phyloP scores from a whole-genome alignment of 176 grass and related monocot species.

The Eleusine coracana region DNA sequence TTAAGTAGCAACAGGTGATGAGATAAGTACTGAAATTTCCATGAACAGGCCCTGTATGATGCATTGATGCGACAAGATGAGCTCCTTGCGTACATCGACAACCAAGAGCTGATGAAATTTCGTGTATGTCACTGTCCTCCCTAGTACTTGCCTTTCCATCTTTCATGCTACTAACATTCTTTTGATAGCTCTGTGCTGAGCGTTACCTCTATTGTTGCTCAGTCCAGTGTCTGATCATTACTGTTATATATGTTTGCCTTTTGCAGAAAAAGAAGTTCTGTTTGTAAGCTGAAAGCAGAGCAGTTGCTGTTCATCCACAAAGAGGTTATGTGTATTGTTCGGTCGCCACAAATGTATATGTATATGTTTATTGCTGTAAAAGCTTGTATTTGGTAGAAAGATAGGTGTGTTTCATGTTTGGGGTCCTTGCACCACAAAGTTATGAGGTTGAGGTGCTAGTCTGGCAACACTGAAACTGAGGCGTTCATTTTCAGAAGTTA shows the following conservation, averaged over 20 bases:
- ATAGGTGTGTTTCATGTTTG: not conserved
- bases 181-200: not conserved
- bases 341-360: not conserved
- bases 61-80: conserved; percentile 95
- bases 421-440: not conserved
- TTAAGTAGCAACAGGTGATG: not conserved
- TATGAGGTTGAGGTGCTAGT: conserved; percentile 5
- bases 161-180: not conserved
- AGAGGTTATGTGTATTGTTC: conserved; percentile 34
- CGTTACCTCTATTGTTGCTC: not conserved
- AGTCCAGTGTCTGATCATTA: not conserved
- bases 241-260: not conserved
- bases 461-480: too few relatives aligned
- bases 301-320: not conserved
- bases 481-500: too few relatives aligned
- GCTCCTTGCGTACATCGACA: conserved; percentile 88
- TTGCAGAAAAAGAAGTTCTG: conserved; percentile 81
- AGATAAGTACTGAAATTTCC: conserved; percentile 13
- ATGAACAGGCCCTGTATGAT: conserved; percentile 72
- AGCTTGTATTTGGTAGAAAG: conserved; percentile 7
- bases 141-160: not conserved
- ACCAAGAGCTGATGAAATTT: conserved; percentile 78
- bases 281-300: conserved; percentile 39
- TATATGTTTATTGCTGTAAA: not conserved
- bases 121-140: conserved; percentile 55